Conservation (phyloP, 2,329 filamentous ascomycete species). For the Aspergillus latus region DNA sequence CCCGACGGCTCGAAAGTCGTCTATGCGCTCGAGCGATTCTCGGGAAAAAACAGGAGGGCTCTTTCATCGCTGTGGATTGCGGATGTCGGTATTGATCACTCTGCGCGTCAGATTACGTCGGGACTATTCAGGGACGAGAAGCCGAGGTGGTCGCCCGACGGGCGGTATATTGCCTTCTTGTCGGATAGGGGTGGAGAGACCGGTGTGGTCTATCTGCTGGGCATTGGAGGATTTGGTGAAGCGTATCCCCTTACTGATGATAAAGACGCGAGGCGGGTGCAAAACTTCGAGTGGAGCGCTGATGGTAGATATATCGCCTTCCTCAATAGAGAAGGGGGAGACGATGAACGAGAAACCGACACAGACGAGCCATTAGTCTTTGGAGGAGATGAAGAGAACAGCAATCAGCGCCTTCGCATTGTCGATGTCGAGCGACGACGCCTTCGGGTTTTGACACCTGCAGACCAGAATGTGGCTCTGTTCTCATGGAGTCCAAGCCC, state of each 20-base stretch:
- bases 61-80: slow-evolving; percentile 11
- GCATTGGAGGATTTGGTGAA: slow-evolving; percentile 3
- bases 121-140: slow-evolving; percentile 9
- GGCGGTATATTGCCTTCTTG: slow-evolving; percentile 6
- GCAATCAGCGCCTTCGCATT: neutral
- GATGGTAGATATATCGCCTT: slow-evolving; percentile 10
- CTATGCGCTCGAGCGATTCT: slow-evolving; percentile 7
- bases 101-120: slow-evolving; percentile 10
- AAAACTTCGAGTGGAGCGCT: slow-evolving; percentile 4
- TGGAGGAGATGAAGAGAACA: neutral
- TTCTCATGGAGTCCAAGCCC: slow-evolving; percentile 8
- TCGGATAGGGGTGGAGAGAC: slow-evolving; percentile 6
- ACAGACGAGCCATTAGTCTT: neutral
- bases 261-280: neutral
- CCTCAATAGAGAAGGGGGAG: neutral
- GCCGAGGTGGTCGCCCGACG: slow-evolving; percentile 9
- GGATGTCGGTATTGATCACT: slow-evolving; percentile 4
- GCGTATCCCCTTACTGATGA: slow-evolving; percentile 2
- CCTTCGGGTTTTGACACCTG: neutral
- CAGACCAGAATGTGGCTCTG: neutral
- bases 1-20: slow-evolving; percentile 4
- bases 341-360: neutral
- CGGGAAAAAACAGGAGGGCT: neutral
- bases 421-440: neutral
- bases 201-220: slow-evolving; percentile 5